Conservation (phyloP, 257 asterid genomes). For the Gentiana straminea region DNA sequence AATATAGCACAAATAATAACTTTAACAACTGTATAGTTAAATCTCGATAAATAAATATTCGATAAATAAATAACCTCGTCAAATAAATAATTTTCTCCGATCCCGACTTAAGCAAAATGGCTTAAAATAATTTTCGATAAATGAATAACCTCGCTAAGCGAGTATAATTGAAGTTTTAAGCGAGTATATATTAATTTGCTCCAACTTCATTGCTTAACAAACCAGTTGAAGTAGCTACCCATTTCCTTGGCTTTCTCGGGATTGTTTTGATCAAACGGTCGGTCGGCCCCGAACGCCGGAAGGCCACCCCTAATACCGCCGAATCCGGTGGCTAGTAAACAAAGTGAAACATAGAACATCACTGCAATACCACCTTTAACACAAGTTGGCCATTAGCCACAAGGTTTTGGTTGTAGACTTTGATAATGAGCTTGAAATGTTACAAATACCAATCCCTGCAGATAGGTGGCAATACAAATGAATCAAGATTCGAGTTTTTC, state of each 20-base stretch:
- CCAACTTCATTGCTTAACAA: slow-evolving; percentile 51
- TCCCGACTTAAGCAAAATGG: too few species aligned
- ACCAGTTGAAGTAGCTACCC: slow-evolving; percentile 69
- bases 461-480: too few species aligned
- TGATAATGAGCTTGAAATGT: slow-evolving; percentile 61
- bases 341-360: slow-evolving; percentile 47
- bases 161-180: too few species aligned
- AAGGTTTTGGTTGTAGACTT: slow-evolving; percentile 43
- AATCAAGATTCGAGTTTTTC: too few species aligned
- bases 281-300: slow-evolving; percentile 90
- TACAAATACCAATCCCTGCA: slow-evolving; percentile 67
- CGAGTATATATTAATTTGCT: too few species aligned
- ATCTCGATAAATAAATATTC: too few species aligned
- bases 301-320: slow-evolving; percentile 72
- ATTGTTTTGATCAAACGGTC: slow-evolving; percentile 46
- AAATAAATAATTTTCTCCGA: too few species aligned
- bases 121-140: too few species aligned
- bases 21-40: too few species aligned
- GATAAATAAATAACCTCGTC: too few species aligned
- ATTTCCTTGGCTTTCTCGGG: slow-evolving; percentile 57
- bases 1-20: too few species aligned
- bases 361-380: slow-evolving; percentile 39
- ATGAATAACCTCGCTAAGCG: too few species aligned
- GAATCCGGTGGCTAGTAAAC: slow-evolving; percentile 51
- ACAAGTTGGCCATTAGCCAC: slow-evolving; percentile 47